A percentile compares a stretch with the other conserved stretches of the same genome.
Evolutionary conservation across 116 monocot species (phyloP).

Genomic region (Papilionanthe hybrid): DNA sequence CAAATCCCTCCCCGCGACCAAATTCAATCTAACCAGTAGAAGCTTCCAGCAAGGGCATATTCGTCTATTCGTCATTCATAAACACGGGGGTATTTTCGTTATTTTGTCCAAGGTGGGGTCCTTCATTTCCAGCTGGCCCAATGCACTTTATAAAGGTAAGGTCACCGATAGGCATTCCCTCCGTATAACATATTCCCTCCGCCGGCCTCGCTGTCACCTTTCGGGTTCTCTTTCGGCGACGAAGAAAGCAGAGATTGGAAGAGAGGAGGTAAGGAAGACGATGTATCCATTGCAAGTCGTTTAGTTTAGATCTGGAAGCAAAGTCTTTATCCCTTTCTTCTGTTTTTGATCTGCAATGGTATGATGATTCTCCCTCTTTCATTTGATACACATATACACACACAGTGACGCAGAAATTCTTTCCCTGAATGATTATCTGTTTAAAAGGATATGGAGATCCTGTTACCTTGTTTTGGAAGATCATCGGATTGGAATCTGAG

Average conservation of each 20-base stretch:
- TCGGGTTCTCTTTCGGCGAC: background rate
- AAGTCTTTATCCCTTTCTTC: background rate
- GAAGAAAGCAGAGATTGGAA: background rate
- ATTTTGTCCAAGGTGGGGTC: background rate
- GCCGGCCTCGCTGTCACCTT: constrained; percentile 3
- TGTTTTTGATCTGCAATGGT: background rate
- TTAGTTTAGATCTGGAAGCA: background rate
- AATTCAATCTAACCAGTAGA: background rate
- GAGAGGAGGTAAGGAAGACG: background rate
- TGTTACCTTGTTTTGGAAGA: background rate
- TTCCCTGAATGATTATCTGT: background rate
- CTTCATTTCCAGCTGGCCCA: background rate
- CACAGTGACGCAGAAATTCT: background rate
- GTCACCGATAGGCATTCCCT: background rate
- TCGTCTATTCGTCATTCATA: background rate
- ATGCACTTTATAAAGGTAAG: background rate
- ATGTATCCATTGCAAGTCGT: no score
- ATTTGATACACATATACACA: background rate
- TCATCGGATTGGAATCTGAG: constrained; percentile 7
- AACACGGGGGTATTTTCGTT: background rate
- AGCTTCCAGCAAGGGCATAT: background rate
- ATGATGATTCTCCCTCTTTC: background rate
- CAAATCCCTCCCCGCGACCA: background rate
- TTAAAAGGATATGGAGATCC: background rate
- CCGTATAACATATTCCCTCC: background rate